Conservation (phyloP, 805 yeast genomes). For the Wickerhamiella dianesei region DNA sequence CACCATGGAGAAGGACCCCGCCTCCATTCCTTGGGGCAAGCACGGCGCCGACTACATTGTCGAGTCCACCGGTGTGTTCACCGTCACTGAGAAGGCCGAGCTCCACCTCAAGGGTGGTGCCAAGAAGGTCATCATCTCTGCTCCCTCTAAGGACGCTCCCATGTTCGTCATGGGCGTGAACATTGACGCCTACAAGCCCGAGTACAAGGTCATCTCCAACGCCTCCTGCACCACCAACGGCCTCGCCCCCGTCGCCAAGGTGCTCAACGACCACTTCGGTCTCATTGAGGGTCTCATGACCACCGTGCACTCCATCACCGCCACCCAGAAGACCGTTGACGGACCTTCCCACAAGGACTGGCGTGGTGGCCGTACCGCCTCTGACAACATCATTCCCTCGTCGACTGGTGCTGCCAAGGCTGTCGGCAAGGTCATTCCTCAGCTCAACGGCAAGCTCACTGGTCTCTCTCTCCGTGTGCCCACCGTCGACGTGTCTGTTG, state of each 20-base stretch:
- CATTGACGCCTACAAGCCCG: slow-evolving; percentile 62
- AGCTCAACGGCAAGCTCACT: slow-evolving; percentile 80
- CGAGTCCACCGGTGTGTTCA: slow-evolving; percentile 93
- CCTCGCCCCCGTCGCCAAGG: slow-evolving; percentile 88
- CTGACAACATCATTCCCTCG: slow-evolving; percentile 89
- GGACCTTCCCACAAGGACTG: slow-evolving; percentile 97
- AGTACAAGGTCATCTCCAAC: slow-evolving; percentile 67
- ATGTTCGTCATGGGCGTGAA: slow-evolving; percentile 92
- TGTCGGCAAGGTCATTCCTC: slow-evolving; percentile 89
- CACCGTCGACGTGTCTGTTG: slow-evolving; percentile 86
- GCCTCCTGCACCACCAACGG: slow-evolving; percentile 96
- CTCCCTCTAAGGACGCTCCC: slow-evolving; percentile 89
- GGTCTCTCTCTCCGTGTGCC: slow-evolving; percentile 93
- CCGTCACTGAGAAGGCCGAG: slow-evolving; percentile 63
- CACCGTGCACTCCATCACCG: slow-evolving; percentile 91
- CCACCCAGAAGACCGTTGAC: slow-evolving; percentile 92
- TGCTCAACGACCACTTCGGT: slow-evolving; percentile 71
- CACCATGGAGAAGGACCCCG: slow-evolving; percentile 76
- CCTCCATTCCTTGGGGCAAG: slow-evolving; percentile 72
- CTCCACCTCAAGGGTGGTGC: slow-evolving; percentile 85
- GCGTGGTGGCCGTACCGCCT: slow-evolving; percentile 97
- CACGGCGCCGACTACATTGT: slow-evolving; percentile 72
- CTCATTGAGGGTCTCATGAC: slow-evolving; percentile 91
- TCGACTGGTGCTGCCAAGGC: slow-evolving; percentile 98
- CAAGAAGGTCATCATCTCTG: slow-evolving; percentile 88